phyloP scores from a whole-genome alignment of 345 rosid genomes.

The Eucalyptus melliodora region DNA sequence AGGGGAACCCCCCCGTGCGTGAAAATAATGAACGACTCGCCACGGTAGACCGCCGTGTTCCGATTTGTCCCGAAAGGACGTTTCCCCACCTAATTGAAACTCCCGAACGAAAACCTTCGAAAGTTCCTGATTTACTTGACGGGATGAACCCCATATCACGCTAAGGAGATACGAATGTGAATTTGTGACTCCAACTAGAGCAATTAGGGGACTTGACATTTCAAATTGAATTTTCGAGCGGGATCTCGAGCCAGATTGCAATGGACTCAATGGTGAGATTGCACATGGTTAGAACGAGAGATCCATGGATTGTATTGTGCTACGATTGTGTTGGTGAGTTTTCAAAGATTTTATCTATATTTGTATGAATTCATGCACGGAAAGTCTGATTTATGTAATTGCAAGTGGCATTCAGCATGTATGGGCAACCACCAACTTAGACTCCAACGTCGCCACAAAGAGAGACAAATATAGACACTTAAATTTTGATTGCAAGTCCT shows the following conservation, averaged over 20 bases:
- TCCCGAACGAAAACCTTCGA: neutral
- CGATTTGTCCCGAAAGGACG: neutral
- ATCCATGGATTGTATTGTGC: neutral
- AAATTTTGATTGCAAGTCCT: neutral
- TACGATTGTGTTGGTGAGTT: neutral
- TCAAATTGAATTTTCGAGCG: neutral
- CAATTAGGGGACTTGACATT: neutral
- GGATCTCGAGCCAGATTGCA: neutral
- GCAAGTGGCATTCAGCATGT: neutral
- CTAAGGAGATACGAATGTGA: neutral
- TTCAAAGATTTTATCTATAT: neutral
- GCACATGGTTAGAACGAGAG: neutral
- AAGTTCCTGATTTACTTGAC: neutral
- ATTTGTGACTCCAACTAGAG: neutral
- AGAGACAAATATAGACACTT: neutral
- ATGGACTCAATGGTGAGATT: neutral
- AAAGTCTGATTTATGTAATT: no score
- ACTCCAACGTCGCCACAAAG: rapidly evolving
- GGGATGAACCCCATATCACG: neutral
- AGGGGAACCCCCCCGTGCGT: neutral
- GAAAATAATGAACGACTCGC: neutral
- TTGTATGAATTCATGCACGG: neutral
- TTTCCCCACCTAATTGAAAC: neutral
- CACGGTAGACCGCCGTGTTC: neutral
- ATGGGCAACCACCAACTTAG: neutral